These are phyloP conservation scores for Cunninghamia lanceolata DNA, from an alignment of 75 land plant genomes.

Conservation along the genomic window DNA sequence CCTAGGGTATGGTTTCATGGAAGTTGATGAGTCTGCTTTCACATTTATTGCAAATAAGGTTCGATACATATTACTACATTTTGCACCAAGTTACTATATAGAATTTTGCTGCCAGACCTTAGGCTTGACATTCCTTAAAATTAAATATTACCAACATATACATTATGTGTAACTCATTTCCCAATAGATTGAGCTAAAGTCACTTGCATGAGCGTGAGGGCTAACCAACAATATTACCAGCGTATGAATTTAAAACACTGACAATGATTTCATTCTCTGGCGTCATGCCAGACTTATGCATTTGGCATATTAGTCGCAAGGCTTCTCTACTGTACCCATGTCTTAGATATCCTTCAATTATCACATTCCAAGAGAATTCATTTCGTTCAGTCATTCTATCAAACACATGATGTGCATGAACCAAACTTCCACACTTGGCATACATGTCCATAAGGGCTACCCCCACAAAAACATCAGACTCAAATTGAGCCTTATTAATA, in stretches of 20 bases:
- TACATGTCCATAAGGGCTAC: constrained; percentile 61
- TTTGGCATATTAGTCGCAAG: constrained; percentile 2
- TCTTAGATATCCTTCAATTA: not conserved
- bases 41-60: not conserved
- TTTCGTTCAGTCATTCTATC: constrained; percentile 4
- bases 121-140: not conserved
- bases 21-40: not conserved
- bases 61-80: not conserved
- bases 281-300: constrained; percentile 7
- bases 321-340: constrained; percentile 4
- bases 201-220: not conserved
- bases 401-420: not conserved
- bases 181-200: not conserved
- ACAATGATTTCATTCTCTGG: not conserved
- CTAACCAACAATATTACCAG: not conserved
- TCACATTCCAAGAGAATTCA: not conserved
- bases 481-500: constrained; percentile 4
- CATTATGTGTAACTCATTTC: not conserved
- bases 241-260: not conserved
- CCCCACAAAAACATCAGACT: constrained; percentile 16
- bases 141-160: not conserved
- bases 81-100: not conserved
- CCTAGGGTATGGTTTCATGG: not conserved
- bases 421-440: constrained; percentile 33
- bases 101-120: no score